Conservation (phyloP, 768 basidiomycete species). For the Mycena leptocephala region DNA sequence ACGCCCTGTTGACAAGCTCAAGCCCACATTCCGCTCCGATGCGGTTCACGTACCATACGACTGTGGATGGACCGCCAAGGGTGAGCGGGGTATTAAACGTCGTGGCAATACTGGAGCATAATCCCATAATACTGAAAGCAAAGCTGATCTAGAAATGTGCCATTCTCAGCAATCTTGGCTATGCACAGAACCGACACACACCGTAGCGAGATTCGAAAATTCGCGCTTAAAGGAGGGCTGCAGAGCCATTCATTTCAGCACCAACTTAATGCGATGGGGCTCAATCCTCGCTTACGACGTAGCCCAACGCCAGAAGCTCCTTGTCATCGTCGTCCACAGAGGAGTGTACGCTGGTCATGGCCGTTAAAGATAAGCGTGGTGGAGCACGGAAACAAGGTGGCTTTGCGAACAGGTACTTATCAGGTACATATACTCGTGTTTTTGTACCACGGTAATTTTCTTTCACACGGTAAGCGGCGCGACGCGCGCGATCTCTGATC, state of each 20-base stretch:
- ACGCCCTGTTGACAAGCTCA: slow-evolving; percentile 73
- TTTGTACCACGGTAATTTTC: no score
- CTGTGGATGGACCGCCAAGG: slow-evolving; percentile 80
- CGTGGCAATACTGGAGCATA: slow-evolving; percentile 84
- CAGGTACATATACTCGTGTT: no score
- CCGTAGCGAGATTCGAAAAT: slow-evolving; percentile 88
- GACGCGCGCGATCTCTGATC: no score
- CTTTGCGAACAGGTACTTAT: not conserved
- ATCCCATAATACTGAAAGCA: slow-evolving; percentile 87
- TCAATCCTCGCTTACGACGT: no score
- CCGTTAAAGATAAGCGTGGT: not conserved
- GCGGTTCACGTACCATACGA: slow-evolving; percentile 42
- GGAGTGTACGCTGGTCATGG: slow-evolving; percentile 35
- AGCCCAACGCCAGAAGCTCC: slow-evolving; percentile 77
- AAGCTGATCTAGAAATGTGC: slow-evolving; percentile 72
- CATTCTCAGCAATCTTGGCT: not conserved
- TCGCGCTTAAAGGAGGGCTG: slow-evolving; percentile 90
- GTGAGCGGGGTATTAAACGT: slow-evolving; percentile 85
- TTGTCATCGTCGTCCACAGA: slow-evolving; percentile 72
- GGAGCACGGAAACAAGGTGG: slow-evolving; percentile 15
- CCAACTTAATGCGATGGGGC: no score
- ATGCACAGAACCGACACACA: slow-evolving; percentile 47
- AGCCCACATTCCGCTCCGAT: slow-evolving; percentile 6
- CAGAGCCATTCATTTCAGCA: no score
- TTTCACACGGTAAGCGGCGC: no score